Evolutionary conservation across 768 basidiomycete species (phyloP).

Genomic region (Rhodotorula kratochvilovae): DNA sequence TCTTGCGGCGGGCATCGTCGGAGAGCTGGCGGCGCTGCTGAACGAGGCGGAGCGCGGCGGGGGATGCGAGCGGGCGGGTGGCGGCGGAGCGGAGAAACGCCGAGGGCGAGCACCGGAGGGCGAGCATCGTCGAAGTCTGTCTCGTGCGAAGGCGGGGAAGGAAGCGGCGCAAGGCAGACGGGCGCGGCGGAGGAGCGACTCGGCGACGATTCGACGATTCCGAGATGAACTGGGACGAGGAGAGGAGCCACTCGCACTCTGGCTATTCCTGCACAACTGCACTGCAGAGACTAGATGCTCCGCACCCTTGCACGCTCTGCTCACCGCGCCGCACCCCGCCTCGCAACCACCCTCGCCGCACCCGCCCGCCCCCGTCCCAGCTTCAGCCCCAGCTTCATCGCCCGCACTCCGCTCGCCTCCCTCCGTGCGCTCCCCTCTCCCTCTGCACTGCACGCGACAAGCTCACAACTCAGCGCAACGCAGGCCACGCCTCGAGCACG

Average conservation of each 20-base stretch:
- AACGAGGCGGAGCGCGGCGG: slow-evolving; percentile 5
- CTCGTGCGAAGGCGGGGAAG: neutral
- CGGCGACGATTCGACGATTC: too few relatives aligned
- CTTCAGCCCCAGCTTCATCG: too few relatives aligned
- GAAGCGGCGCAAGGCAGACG: neutral
- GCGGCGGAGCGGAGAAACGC: neutral
- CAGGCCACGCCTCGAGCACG: slow-evolving; percentile 20
- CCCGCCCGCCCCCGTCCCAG: neutral
- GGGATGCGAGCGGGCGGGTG: slow-evolving; percentile 8
- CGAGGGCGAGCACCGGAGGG: neutral
- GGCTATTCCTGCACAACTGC: too few relatives aligned
- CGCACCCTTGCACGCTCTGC: neutral
- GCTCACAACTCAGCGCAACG: too few relatives aligned
- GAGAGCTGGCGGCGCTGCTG: slow-evolving; percentile 20
- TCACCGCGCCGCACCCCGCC: too few relatives aligned
- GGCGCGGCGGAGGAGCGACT: too few relatives aligned
- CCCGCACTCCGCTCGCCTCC: neutral
- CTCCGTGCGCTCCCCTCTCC: neutral
- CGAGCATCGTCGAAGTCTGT: neutral
- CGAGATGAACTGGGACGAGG: too few relatives aligned
- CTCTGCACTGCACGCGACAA: neutral
- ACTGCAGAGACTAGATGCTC: neutral
- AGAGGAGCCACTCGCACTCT: too few relatives aligned
- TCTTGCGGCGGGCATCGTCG: slow-evolving; percentile 22
- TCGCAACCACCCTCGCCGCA: neutral